These are phyloP conservation scores for Taiozyma sp. DNA, from an alignment of 1,139 yeast genomes.

Conservation along the genomic window DNA sequence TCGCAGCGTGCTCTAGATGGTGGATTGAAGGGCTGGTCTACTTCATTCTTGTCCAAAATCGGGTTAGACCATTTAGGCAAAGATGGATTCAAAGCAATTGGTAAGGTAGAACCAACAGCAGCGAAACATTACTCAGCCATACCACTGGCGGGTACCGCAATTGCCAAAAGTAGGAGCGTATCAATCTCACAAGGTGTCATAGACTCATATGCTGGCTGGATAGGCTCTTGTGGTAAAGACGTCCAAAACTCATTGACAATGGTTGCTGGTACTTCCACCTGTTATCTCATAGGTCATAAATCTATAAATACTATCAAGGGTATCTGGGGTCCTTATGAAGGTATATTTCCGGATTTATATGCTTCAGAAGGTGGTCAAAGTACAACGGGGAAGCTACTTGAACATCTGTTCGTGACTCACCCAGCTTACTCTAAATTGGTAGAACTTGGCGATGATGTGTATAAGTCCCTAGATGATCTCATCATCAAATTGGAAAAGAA, in stretches of 20 bases:
- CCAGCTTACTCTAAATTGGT: slow-evolving; percentile 27
- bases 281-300: slow-evolving; percentile 37
- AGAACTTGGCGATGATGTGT: slow-evolving; percentile 19
- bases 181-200: slow-evolving; percentile 45
- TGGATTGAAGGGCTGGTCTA: slow-evolving; percentile 52
- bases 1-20: slow-evolving; percentile 43
- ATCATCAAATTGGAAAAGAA: slow-evolving; percentile 26
- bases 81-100: slow-evolving; percentile 19
- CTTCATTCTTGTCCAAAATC: slow-evolving; percentile 22
- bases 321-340: slow-evolving; percentile 54
- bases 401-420: slow-evolving; percentile 38
- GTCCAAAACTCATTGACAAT: slow-evolving; percentile 33
- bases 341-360: slow-evolving; percentile 22
- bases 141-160: slow-evolving; percentile 25
- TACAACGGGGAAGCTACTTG: slow-evolving; percentile 50
- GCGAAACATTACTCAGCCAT: slow-evolving; percentile 3
- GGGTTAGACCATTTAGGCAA: slow-evolving; percentile 17
- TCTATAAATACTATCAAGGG: slow-evolving; percentile 31
- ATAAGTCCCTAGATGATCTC: slow-evolving; percentile 31
- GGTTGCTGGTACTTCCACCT: slow-evolving; percentile 62
- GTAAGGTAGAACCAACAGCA: slow-evolving; percentile 13
- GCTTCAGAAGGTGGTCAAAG: slow-evolving; percentile 55
- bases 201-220: slow-evolving; percentile 57
- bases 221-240: slow-evolving; percentile 28
- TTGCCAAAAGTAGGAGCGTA: slow-evolving; percentile 14